Evolutionary conservation across 2,329 filamentous ascomycete species (phyloP).

Genomic region (Metarhizium guizhouense): DNA sequence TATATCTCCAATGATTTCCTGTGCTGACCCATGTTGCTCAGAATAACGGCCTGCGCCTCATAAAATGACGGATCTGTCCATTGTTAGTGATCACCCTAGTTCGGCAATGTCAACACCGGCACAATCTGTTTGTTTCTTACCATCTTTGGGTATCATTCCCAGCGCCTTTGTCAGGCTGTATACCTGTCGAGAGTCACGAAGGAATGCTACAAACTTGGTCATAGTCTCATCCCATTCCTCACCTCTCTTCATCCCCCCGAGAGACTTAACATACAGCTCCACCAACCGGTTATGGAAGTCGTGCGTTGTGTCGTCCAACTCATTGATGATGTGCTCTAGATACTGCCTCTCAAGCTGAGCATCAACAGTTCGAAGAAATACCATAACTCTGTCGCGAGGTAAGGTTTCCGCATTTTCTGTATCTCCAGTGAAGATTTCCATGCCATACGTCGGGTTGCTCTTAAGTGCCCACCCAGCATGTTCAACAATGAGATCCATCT

Average conservation of each 20-base stretch:
- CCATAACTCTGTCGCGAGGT: conserved; percentile 65
- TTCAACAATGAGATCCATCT: conserved; percentile 85
- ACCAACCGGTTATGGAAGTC: conserved; percentile 83
- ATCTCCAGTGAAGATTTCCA: conserved; percentile 90
- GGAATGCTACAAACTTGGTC: conserved; percentile 61
- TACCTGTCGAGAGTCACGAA: conserved; percentile 61
- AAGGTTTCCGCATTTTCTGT: conserved; percentile 90
- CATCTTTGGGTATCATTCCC: conserved; percentile 67
- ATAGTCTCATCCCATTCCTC: conserved; percentile 49
- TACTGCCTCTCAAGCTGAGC: conserved; percentile 67
- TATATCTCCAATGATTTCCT: conserved; percentile 96
- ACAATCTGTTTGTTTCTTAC: conserved; percentile 34
- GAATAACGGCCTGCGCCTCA: conserved; percentile 80
- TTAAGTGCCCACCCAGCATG: conserved; percentile 83
- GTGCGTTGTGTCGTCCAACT: conserved; percentile 74
- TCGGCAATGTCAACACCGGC: conserved; percentile 3
- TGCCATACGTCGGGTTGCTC: conserved; percentile 63
- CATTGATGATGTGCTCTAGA: conserved; percentile 81
- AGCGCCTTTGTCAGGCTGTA: conserved; percentile 78
- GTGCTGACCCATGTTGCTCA: conserved; percentile 92
- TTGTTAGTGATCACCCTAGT: not conserved
- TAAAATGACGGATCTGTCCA: conserved; percentile 71
- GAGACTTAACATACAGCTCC: conserved; percentile 56
- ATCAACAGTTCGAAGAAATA: conserved; percentile 65
- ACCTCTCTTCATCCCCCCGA: conserved; percentile 32